Base-by-base conservation (phyloP, 768 basidiomycete genomes). In the Amanita phalloides region DNA sequence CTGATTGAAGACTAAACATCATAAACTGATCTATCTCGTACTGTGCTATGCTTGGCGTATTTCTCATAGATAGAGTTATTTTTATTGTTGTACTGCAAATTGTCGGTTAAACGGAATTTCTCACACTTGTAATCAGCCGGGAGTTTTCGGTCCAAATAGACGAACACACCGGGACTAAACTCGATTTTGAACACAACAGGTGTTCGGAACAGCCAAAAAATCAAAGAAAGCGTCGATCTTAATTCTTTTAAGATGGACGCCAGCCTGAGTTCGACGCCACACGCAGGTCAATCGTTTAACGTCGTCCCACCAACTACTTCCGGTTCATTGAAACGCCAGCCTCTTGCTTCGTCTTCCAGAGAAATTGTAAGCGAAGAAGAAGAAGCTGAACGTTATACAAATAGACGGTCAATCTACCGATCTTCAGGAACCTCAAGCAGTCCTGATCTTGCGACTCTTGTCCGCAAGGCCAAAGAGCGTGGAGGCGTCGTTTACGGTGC, bases 351-450 rank as follows among this genome's bases (percentile, higher is more conserved):
- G 17, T 76, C 80, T 37, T 76, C 76, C 25, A 70, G 75, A 59
- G 82, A 84, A 54, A 61, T 83, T 42, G 77, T 77, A 61, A 75
- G 74, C 65, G 84, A 87, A 65, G 72, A 76, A 33, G 81, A 84
- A 55, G 82, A 86, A 8, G 64, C 66, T n/a, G 84, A 85, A 58
- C 75, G 79, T 60, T 81, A 84, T 60, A 79, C 78, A 6, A 87
- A 87, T 64, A 78, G 90, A 42, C 78, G 90, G 46, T 89, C 86
- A 56, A 79, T 96, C 71, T 93, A 92, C 64, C 76, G 93, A 53
- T 85, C 88, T 17, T 76, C 87, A 9, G 93, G 91, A 39, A 94
- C 90, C 6, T 86, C 91, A 32, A 90, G 87, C 59, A 91, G 86
- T 62, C 94, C 93, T 25, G 93, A 97, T 67, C 74, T 96, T 20